phyloP scores from a whole-genome alignment of 768 basidiomycete species.

The Crucibulum laeve region DNA sequence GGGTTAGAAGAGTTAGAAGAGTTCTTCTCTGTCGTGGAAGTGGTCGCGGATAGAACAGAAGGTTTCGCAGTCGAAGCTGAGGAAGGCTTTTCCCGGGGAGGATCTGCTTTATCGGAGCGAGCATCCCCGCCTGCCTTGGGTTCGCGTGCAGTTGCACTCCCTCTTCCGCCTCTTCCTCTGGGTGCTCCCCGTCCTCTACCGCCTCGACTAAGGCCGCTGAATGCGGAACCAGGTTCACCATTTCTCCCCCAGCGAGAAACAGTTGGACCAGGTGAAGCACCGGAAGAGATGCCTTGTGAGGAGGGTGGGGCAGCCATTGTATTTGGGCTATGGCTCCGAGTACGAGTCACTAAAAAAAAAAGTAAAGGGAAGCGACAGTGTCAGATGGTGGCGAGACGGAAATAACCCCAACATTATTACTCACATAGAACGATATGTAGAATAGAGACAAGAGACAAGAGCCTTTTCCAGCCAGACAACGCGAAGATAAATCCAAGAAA shows the following conservation, averaged over 20 bases:
- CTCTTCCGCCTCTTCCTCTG: slow-evolving; percentile 25
- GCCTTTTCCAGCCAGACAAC: too few relatives aligned
- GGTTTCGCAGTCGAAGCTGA: slow-evolving; percentile 15
- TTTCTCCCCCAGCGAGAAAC: slow-evolving; percentile 37
- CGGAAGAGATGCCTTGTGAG: slow-evolving; percentile 17
- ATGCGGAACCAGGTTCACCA: slow-evolving; percentile 45
- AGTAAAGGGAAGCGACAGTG: too few relatives aligned
- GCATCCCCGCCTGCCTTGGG: slow-evolving; percentile 10
- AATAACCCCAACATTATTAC: too few relatives aligned
- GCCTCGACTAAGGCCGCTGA: slow-evolving; percentile 36
- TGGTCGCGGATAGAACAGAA: slow-evolving; percentile 7
- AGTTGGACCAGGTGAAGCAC: slow-evolving; percentile 23
- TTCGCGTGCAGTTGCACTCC: slow-evolving; percentile 18
- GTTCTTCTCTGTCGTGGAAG: slow-evolving; percentile 8
- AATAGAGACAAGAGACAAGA: too few relatives aligned
- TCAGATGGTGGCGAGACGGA: too few relatives aligned
- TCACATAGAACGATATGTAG: too few relatives aligned
- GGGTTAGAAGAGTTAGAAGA: not conserved
- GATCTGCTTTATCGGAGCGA: slow-evolving; percentile 11
- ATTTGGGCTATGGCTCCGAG: too few relatives aligned
- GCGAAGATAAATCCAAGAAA: slow-evolving; percentile 1
- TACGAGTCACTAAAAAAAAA: too few relatives aligned
- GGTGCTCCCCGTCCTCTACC: slow-evolving; percentile 33
- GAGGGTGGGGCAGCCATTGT: slow-evolving; percentile 41
- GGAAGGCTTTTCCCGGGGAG: slow-evolving; percentile 12